These are phyloP conservation scores for Geotrichum restrictum DNA, from an alignment of 1,139 yeast genomes.

Conservation along the genomic window DNA sequence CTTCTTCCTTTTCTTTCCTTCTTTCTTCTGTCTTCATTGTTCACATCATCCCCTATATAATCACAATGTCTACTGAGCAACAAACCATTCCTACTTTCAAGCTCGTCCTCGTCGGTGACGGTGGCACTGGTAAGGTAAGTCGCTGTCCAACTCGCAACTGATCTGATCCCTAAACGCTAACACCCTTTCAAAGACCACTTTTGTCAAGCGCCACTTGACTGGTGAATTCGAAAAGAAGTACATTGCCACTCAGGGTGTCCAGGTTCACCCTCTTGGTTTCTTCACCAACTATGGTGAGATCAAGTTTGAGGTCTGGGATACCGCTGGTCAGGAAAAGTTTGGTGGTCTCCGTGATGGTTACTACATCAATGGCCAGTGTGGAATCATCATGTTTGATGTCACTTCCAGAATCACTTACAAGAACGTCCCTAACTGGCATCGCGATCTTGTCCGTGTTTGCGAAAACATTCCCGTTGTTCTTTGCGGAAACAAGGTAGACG, in stretches of 20 bases:
- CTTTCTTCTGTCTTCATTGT: not conserved
- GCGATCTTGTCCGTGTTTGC: slow-evolving; percentile 96
- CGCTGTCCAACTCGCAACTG: not conserved
- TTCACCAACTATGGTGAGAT: slow-evolving; percentile 98
- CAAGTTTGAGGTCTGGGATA: slow-evolving; percentile 99
- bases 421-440: slow-evolving; percentile 99
- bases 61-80: slow-evolving; percentile 47
- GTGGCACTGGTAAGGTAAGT: slow-evolving; percentile 96
- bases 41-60: not conserved
- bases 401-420: slow-evolving; percentile 99
- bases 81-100: slow-evolving; percentile 93
- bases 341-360: slow-evolving; percentile 99
- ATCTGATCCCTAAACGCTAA: not conserved
- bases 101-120: slow-evolving; percentile 97
- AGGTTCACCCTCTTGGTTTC: slow-evolving; percentile 97
- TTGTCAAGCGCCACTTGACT: slow-evolving; percentile 98
- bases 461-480: slow-evolving; percentile 98
- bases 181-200: slow-evolving; percentile 62
- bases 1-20: not conserved
- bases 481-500: slow-evolving; percentile 99
- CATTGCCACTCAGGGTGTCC: slow-evolving; percentile 98
- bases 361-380: slow-evolving; percentile 99
- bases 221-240: slow-evolving; percentile 99
- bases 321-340: slow-evolving; percentile 99
- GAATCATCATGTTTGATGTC: slow-evolving; percentile 99